Conservation (phyloP, 164 flowering plant genomes). For the Umbellularia californica region DNA sequence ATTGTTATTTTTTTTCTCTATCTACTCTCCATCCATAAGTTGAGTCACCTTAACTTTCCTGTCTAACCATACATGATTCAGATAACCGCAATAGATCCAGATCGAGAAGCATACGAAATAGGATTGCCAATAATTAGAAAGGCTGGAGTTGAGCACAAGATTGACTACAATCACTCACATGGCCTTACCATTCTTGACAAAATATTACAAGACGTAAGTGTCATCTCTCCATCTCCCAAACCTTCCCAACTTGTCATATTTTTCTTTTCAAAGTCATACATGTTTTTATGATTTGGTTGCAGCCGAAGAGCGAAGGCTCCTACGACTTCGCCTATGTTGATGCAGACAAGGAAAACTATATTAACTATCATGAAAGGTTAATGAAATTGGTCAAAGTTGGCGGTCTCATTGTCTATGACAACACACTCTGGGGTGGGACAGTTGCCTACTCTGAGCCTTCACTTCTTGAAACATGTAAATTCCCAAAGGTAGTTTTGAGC, state of each 20-base stretch:
- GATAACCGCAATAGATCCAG: conserved; percentile 38
- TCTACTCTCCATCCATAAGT: too few relatives aligned
- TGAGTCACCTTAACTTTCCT: too few relatives aligned
- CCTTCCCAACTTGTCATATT: neutral
- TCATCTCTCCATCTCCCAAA: neutral
- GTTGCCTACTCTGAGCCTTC: conserved; percentile 4
- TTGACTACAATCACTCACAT: conserved; percentile 18
- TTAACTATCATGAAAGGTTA: conserved; percentile 16
- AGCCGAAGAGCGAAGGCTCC: conserved; percentile 7
- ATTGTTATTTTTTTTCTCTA: too few relatives aligned
- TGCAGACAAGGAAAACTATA: conserved; percentile 21
- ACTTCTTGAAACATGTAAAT: neutral
- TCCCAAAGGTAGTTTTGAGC: neutral
- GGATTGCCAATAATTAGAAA: conserved; percentile 24
- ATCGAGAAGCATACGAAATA: conserved; percentile 22
- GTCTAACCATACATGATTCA: conserved; percentile 2
- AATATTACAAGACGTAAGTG: conserved; percentile 17
- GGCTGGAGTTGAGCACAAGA: conserved; percentile 34
- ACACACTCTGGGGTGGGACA: conserved; percentile 17
- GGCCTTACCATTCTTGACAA: conserved; percentile 20
- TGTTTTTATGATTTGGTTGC: neutral
- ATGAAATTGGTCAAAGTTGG: conserved; percentile 22
- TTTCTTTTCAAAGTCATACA: neutral
- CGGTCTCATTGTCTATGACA: conserved; percentile 21
- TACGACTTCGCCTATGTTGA: conserved; percentile 22